These are phyloP conservation scores for Baorangia bicolor DNA, from an alignment of 768 basidiomycete genomes.

Conservation along the genomic window DNA sequence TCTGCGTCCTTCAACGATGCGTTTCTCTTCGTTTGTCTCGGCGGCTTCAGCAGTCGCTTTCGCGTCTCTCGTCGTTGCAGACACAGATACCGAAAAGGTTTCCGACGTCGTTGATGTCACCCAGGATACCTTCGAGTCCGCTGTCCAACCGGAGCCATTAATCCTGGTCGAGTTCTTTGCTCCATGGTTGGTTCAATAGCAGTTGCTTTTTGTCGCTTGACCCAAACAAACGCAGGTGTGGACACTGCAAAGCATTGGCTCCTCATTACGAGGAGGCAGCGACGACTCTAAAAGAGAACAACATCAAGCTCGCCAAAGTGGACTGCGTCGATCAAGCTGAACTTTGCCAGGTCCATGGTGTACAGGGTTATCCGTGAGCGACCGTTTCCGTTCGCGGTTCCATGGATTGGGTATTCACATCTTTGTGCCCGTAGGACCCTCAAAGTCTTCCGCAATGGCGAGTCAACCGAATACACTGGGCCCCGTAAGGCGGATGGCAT, in stretches of 20 bases:
- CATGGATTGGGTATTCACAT: background rate
- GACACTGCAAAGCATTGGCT: constrained; percentile 94
- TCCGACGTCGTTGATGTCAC: constrained; percentile 86
- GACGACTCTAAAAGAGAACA: constrained; percentile 84
- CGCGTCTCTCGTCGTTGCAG: constrained; percentile 53
- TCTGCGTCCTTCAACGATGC: constrained; percentile 51
- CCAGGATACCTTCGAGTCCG: constrained; percentile 61
- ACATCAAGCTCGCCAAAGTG: constrained; percentile 92
- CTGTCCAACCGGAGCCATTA: constrained; percentile 64
- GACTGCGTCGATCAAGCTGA: constrained; percentile 95
- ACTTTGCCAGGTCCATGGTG: constrained; percentile 82
- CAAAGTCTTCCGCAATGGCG: constrained; percentile 89
- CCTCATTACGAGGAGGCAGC: constrained; percentile 95
- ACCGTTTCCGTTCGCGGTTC: background rate
- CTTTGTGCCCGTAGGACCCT: constrained; percentile 50
- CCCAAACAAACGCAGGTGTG: constrained; percentile 58
- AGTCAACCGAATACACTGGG: constrained; percentile 76
- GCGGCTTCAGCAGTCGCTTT: constrained; percentile 54
- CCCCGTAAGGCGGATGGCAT: constrained; percentile 96
- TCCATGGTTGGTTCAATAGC: constrained; percentile 56
- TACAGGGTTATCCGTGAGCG: constrained; percentile 92
- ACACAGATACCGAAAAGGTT: constrained; percentile 32
- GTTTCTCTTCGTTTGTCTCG: constrained; percentile 50
- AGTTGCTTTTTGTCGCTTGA: background rate
- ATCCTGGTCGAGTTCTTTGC: constrained; percentile 96